A percentile compares a stretch with the other conserved stretches of the same genome.
phyloP scores from a whole-genome alignment of 495 filamentous ascomycete genomes.

The Arthonia radiata region DNA sequence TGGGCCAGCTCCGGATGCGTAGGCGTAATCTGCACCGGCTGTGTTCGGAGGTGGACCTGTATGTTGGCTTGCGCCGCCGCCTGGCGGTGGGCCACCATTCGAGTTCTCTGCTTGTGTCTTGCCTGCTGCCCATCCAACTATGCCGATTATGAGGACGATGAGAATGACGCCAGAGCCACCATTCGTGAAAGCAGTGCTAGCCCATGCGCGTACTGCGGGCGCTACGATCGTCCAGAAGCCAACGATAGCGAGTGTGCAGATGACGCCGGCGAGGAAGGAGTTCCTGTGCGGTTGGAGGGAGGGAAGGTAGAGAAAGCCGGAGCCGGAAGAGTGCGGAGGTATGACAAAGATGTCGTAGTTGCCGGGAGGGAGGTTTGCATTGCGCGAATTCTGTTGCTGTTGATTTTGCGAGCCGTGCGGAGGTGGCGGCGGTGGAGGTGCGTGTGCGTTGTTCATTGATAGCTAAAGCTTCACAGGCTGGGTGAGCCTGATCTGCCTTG shows the following conservation, averaged over 20 bases:
- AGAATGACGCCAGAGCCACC: conserved; percentile 35
- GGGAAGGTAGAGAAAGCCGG: conserved; percentile 82
- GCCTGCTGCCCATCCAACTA: conserved; percentile 54
- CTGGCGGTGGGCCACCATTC: conserved; percentile 5
- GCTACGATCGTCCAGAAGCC: conserved; percentile 39
- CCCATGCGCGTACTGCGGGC: conserved; percentile 43
- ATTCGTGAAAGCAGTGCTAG: conserved; percentile 31
- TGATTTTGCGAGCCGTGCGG: too few relatives aligned
- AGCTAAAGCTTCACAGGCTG: too few relatives aligned
- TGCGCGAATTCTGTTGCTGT: too few relatives aligned
- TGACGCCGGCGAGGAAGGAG: conserved; percentile 71
- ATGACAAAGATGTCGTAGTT: conserved; percentile 97
- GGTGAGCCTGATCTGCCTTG: too few relatives aligned
- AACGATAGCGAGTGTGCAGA: conserved; percentile 41
- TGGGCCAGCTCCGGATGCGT: conserved; percentile 1
- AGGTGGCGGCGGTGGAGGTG: too few relatives aligned
- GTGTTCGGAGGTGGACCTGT: too few relatives aligned
- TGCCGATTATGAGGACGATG: conserved; percentile 37
- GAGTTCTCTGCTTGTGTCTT: conserved; percentile 34
- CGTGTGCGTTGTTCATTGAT: too few relatives aligned
- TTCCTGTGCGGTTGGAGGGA: conserved; percentile 66
- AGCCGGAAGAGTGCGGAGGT: conserved; percentile 73
- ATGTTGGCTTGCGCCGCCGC: conserved; percentile 1
- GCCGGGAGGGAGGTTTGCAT: conserved; percentile 42
- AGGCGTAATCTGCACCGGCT: too few relatives aligned